phyloP scores from a whole-genome alignment of 805 yeast species.

The Hanseniaspora guilliermondii region DNA sequence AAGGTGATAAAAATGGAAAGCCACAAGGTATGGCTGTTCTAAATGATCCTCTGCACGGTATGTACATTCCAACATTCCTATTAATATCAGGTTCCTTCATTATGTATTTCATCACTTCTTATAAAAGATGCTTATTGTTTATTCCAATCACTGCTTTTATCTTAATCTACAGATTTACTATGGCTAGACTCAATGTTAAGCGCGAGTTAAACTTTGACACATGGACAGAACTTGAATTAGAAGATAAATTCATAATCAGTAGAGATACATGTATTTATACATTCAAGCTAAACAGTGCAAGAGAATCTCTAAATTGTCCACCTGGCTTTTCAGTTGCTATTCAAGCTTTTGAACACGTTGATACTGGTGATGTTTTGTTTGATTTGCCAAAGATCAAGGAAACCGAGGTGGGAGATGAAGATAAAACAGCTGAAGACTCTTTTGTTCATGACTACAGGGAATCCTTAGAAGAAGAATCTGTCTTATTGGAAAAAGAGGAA shows the following conservation, averaged over 20 bases:
- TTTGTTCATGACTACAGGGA: conserved; percentile 3
- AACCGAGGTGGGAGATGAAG: neutral
- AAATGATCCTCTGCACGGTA: conserved; percentile 63
- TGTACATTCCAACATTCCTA: conserved; percentile 55
- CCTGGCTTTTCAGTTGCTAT: conserved; percentile 68
- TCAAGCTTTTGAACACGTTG: conserved; percentile 17
- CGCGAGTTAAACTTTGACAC: conserved; percentile 37
- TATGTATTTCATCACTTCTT: conserved; percentile 33
- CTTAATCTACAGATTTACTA: conserved; percentile 31
- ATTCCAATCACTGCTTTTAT: conserved; percentile 25
- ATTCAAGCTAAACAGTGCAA: conserved; percentile 48
- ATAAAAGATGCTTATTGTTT: conserved; percentile 25
- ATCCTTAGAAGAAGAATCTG: neutral
- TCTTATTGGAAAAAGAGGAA: neutral
- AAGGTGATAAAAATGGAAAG: conserved; percentile 34
- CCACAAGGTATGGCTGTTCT: conserved; percentile 26
- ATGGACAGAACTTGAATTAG: conserved; percentile 56
- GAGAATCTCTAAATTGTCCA: conserved; percentile 53
- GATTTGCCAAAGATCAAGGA: conserved; percentile 11
- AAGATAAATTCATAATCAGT: conserved; percentile 61
- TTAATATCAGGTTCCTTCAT: conserved; percentile 49
- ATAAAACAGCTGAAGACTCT: neutral
- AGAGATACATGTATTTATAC: conserved; percentile 62
- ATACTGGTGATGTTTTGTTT: conserved; percentile 11
- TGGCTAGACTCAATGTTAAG: conserved; percentile 29